Percentiles rank a stretch among this genome's conserved stretches.
Evolutionary conservation across 805 yeast species (phyloP).

Genomic region (Ogataea henricii): DNA sequence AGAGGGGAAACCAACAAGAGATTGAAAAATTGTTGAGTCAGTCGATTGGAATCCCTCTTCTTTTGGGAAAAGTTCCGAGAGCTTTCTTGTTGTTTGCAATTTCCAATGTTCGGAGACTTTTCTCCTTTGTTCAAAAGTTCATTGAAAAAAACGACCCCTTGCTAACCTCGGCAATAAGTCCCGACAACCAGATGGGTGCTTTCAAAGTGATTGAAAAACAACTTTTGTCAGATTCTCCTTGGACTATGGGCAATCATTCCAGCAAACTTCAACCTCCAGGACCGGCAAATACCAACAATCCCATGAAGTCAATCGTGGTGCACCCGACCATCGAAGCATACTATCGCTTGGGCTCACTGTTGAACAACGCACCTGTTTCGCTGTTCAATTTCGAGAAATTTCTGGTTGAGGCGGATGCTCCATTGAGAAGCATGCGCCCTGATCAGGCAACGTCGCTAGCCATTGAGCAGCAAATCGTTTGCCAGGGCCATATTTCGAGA

Average conservation of each 20-base stretch:
- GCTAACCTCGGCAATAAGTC: conserved; percentile 27
- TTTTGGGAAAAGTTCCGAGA: conserved; percentile 71
- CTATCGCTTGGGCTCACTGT: conserved; percentile 48
- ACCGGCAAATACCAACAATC: conserved; percentile 5
- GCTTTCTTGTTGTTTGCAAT: conserved; percentile 66
- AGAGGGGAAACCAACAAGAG: conserved; percentile 23
- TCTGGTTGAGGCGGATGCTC: conserved; percentile 56
- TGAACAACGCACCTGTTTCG: conserved; percentile 54
- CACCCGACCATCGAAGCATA: conserved; percentile 56
- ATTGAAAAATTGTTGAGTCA: conserved; percentile 25
- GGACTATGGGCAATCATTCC: conserved; percentile 25
- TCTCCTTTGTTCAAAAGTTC: conserved; percentile 56
- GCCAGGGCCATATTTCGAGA: conserved; percentile 59
- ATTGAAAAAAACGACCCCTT: conserved; percentile 51
- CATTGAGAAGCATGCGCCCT: conserved; percentile 37
- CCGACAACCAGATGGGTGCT: conserved; percentile 36
- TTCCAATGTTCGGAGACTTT: conserved; percentile 63
- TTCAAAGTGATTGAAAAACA: conserved; percentile 32
- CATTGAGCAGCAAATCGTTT: conserved; percentile 61
- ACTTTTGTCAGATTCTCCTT: conserved; percentile 33
- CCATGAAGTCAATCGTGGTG: conserved; percentile 24
- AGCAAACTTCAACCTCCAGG: conserved; percentile 22
- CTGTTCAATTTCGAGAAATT: conserved; percentile 60
- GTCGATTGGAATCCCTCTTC: conserved; percentile 54
- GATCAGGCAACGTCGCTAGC: conserved; percentile 46